Evolutionary conservation across 805 yeast genomes (phyloP).

Genomic region (Suhomyces faveliae): DNA sequence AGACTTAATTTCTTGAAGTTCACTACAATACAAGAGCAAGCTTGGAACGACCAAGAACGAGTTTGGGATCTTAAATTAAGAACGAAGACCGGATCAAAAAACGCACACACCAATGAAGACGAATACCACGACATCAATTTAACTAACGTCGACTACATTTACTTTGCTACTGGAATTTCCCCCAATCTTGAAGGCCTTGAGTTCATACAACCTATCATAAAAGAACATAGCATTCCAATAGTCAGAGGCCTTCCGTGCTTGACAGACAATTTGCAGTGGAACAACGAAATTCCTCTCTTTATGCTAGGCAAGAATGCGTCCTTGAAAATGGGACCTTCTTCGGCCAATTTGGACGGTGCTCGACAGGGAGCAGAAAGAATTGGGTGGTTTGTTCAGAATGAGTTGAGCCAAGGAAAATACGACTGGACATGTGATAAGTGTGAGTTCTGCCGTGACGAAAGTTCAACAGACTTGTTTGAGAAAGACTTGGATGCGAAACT

Average conservation of each 20-base stretch:
- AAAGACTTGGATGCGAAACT: slow-evolving; percentile 4
- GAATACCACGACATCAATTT: slow-evolving; percentile 1
- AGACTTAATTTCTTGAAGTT: slow-evolving; percentile 26
- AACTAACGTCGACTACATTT: slow-evolving; percentile 30
- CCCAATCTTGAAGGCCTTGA: slow-evolving; percentile 28
- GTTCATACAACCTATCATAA: slow-evolving; percentile 29
- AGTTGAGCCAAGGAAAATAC: slow-evolving; percentile 11
- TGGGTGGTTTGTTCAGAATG: slow-evolving; percentile 35
- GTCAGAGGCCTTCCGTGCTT: slow-evolving; percentile 43
- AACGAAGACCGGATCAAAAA: slow-evolving; percentile 7
- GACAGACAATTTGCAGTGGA: slow-evolving; percentile 46
- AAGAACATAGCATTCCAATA: slow-evolving; percentile 27
- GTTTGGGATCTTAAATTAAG: slow-evolving; percentile 24
- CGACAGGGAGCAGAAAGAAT: slow-evolving; percentile 45
- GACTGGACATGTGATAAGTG: slow-evolving; percentile 10
- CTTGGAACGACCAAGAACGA: slow-evolving; percentile 23
- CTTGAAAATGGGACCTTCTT: slow-evolving; percentile 42
- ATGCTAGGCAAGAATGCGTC: slow-evolving; percentile 45
- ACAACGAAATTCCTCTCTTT: slow-evolving; percentile 35
- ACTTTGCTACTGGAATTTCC: slow-evolving; percentile 43
- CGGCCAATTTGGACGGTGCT: slow-evolving; percentile 49
- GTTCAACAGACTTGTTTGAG: neutral
- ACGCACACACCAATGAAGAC: slow-evolving; percentile 6
- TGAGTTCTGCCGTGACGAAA: slow-evolving; percentile 2
- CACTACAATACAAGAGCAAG: slow-evolving; percentile 24